Percentiles rank a stretch among this genome's conserved stretches.
phyloP scores from a whole-genome alignment of 139 green algal genomes.

The Nannochloris sp. region DNA sequence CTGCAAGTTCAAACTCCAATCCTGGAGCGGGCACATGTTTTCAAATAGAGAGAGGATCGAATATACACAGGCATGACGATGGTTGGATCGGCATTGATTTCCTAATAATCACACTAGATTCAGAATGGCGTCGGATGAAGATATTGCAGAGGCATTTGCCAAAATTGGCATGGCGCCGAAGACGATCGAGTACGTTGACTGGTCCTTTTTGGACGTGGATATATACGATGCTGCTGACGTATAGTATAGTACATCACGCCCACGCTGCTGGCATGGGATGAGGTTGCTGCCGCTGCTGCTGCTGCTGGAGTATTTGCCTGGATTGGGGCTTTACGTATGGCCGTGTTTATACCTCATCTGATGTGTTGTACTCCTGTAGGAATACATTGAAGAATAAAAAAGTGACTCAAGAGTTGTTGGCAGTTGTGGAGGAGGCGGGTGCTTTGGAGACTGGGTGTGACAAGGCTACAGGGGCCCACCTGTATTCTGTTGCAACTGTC shows the following conservation, averaged over 20 bases:
- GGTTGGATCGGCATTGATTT: no score
- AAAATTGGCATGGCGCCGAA: conserved; percentile 57
- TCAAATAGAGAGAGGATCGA: no score
- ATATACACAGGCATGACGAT: no score
- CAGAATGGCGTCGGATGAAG: conserved; percentile 18
- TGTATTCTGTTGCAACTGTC: conserved; percentile 73
- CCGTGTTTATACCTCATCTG: no score
- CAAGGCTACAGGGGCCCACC: conserved; percentile 64
- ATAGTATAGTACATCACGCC: no score
- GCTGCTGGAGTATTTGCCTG: no score
- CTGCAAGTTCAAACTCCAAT: no score
- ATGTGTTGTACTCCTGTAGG: conserved; percentile 31
- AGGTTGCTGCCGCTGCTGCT: not conserved
- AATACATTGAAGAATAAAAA: conserved; percentile 67
- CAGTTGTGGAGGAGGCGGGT: conserved; percentile 64
- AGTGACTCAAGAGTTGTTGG: conserved; percentile 50
- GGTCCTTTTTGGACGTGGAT: no score
- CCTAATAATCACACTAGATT: no score
- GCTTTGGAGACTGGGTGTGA: conserved; percentile 42
- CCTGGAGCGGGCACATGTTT: no score
- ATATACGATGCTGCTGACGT: not conserved
- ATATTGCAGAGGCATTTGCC: conserved; percentile 40
- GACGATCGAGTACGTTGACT: conserved; percentile 52
- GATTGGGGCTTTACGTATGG: no score
- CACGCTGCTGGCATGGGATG: no score